Evolutionary conservation across 495 filamentous ascomycete genomes (phyloP).

Genomic region (Talaromyces adpressus): DNA sequence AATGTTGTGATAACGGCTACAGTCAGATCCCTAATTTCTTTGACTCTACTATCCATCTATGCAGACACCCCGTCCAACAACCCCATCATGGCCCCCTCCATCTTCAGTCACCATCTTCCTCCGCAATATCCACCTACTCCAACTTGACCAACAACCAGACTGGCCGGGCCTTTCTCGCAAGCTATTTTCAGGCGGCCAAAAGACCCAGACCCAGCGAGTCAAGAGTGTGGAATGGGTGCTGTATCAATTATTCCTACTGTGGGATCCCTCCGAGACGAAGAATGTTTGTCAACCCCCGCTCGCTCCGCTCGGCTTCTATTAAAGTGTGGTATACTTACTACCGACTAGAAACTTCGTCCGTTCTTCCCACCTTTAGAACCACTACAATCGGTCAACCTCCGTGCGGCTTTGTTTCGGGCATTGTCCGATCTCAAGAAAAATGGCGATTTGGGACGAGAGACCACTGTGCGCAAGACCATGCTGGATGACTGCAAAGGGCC

Average conservation of each 20-base stretch:
- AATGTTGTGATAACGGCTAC: not conserved
- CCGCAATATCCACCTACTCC: slow-evolving; percentile 70
- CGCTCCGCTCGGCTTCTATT: not conserved
- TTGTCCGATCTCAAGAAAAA: slow-evolving; percentile 80
- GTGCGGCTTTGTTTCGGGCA: slow-evolving; percentile 71
- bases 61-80: slow-evolving; percentile 3
- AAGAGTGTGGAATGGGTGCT: slow-evolving; percentile 78
- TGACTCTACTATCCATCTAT: not conserved
- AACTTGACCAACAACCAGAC: slow-evolving; percentile 65
- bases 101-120: slow-evolving; percentile 62
- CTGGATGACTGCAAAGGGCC: slow-evolving; percentile 87
- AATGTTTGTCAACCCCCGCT: slow-evolving; percentile 43
- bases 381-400: slow-evolving; percentile 81
- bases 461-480: slow-evolving; percentile 78
- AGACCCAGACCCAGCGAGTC: slow-evolving; percentile 72
- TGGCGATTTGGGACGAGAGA: slow-evolving; percentile 70
- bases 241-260: slow-evolving; percentile 73
- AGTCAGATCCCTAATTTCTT: not conserved
- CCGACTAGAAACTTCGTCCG: slow-evolving; percentile 67
- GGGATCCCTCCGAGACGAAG: slow-evolving; percentile 66
- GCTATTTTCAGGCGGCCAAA: slow-evolving; percentile 59
- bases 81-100: slow-evolving; percentile 27
- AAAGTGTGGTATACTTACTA: not conserved
- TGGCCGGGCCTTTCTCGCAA: slow-evolving; percentile 65
- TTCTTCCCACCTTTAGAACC: slow-evolving; percentile 86